phyloP scores from a whole-genome alignment of 805 yeast genomes.

The Wickerhamomyces silvicola region DNA sequence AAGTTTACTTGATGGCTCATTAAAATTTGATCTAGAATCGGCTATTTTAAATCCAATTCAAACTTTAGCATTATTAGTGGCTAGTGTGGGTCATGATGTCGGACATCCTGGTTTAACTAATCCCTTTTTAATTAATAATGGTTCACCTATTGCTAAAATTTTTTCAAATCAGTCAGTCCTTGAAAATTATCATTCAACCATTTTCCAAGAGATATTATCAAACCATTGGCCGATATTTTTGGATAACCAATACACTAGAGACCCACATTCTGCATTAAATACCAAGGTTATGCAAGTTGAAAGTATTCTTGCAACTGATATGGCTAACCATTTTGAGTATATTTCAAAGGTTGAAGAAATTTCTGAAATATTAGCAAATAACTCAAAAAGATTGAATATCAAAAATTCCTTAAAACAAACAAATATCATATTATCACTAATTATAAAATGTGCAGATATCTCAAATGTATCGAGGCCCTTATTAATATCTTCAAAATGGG shows the following conservation, averaged over 20 bases:
- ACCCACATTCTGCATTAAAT: conserved; percentile 13
- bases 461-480: conserved; percentile 86
- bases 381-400: conserved; percentile 6
- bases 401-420: conserved; percentile 19
- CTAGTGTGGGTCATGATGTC: conserved; percentile 91
- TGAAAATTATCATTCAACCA: conserved; percentile 74
- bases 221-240: conserved; percentile 45
- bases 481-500: conserved; percentile 79
- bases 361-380: conserved; percentile 14
- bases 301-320: conserved; percentile 77
- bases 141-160: conserved; percentile 56
- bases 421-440: conserved; percentile 51
- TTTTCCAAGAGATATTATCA: conserved; percentile 46
- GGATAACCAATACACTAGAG: conserved; percentile 9
- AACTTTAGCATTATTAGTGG: conserved; percentile 56
- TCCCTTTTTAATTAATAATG: conserved; percentile 50
- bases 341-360: conserved; percentile 44
- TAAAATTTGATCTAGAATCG: conserved; percentile 8
- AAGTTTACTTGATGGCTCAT: conserved; percentile 3
- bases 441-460: conserved; percentile 92
- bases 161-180: conserved; percentile 66
- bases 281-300: conserved; percentile 26
- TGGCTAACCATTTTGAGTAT: conserved; percentile 81
- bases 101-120: conserved; percentile 98
- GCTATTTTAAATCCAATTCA: conserved; percentile 31